These are phyloP conservation scores for Penicillium corylophilum DNA, from an alignment of 2,329 filamentous ascomycete species.

Conservation along the genomic window DNA sequence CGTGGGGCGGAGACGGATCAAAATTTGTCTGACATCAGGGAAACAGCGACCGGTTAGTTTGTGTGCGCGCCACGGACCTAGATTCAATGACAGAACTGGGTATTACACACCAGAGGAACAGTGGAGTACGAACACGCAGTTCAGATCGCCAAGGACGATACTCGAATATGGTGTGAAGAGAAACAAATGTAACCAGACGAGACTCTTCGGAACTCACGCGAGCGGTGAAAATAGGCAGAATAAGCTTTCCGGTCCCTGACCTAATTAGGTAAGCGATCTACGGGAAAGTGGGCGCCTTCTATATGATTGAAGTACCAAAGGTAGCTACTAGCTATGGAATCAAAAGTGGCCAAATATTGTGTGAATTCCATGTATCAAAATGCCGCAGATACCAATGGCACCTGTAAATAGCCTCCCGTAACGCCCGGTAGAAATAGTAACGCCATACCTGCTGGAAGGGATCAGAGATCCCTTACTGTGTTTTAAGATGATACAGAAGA, in stretches of 20 bases:
- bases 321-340: not conserved
- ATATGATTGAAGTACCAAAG: not conserved
- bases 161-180: not conserved
- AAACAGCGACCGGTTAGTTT: constrained; percentile 8
- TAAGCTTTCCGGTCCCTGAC: constrained; percentile 8
- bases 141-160: constrained; percentile 7
- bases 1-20: constrained; percentile 21
- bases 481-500: not conserved
- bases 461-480: not conserved
- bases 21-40: constrained; percentile 26
- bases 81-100: not conserved
- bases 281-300: not conserved
- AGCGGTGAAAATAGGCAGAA: constrained; percentile 15
- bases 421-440: constrained; percentile 17
- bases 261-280: constrained; percentile 1
- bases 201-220: constrained; percentile 6
- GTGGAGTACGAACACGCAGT: not conserved
- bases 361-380: not conserved
- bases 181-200: not conserved
- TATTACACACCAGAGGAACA: not conserved
- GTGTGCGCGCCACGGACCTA: not conserved
- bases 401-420: constrained; percentile 1
- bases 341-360: not conserved
- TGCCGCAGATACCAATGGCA: not conserved
- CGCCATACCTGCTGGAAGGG: constrained; percentile 10